Evolutionary conservation across 305 asterid genomes (phyloP), one percentile per base, ranked within the genome.

Genomic region (Fraxinus greggii): DNA sequence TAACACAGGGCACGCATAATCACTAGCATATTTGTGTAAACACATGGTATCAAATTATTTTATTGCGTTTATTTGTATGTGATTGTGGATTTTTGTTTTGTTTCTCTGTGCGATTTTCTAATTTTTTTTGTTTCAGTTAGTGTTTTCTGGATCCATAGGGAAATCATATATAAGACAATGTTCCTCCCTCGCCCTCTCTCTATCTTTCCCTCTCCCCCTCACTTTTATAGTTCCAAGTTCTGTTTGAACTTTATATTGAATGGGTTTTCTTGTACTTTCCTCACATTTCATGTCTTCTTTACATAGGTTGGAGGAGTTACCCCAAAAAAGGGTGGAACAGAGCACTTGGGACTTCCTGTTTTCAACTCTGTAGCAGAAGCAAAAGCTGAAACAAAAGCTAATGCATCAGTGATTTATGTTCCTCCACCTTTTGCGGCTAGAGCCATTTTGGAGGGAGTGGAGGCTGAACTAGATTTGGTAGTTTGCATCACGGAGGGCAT

Each of bases 391-490:
- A 88, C 98, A 28, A 93, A 88, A 89, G 97, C 98, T 82, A 92
- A 92, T 88, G 99, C 98, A 70, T 89, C 99, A 45, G 99, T 92
- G 79, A 88, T 93, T 81, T 95, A 95, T 78, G 98, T 95, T 65
- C 99, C 99, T 75, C 99, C 98, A 15, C 98, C 98, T 67, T 95
- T 94, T 84, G 98, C 99, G 5, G 95, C 94, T 24, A 91, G 89
- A 83, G 98, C 99, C 54, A 93, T 95, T 78, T 36, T 94, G 97
- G 99, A 96, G 88, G 86, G 94, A 12, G 2, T 95, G 91, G 97
- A 94, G 74, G 95, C 97, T 38, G 98, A 95, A 84, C 92, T 95
- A 36, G 99, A 94, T 86, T 86, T 95, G 88, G 84, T 95, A 83
- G 91, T 91, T 36, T 90, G 93, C 83, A 88, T 94, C 80, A 95